Evolutionary conservation across 495 filamentous ascomycete species (phyloP), one percentile per base, ranked within the genome.

Genomic region (Penicillium bialowiezense): DNA sequence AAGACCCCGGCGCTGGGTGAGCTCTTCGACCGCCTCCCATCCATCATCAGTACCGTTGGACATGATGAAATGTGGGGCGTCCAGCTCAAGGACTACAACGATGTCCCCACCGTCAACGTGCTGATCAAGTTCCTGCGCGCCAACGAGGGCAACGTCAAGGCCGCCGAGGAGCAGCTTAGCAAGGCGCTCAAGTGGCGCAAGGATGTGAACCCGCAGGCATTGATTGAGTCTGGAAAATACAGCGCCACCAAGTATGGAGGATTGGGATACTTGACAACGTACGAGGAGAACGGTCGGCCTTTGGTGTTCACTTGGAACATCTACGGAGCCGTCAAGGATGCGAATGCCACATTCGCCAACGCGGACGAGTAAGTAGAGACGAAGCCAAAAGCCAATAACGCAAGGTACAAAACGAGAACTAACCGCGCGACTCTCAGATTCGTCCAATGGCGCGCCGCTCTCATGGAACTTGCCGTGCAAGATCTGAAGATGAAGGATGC

Each of bases 71-170:
- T 95, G 72, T 96, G 89, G 83, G 90, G 90, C 10, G 79, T 96
- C 7, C 48, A 63, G 28, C 65, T 81, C 38, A 73, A 74, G 41
- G 78, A 81, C 33, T 72, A 72, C 13, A 69, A 59, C 5, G 78
- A 88, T 58, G 71, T 91, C 35, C 84, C 81, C 36, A 91, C 85
- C n/a, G 81, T 82, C 57, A 82, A 95, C 50, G 79, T 96, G 37
- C 67, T 95, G 42, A 89, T 95, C 60, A 96, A 96, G 72, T 96
- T 90, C 69, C 80, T 96, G 24, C 87, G 90, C 48, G 91, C 90
- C 56, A 96, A 95, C 60, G 79, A 83, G 39, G 86, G 88, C 35
- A 83, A 92, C 54, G 58, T 90, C 3, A 71, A 70, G 43, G 81
- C 82, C 51, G 89, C 91, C 2, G 80, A 81, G 54, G 77, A 82